A percentile compares a stretch with the other conserved stretches of the same genome.
These are phyloP conservation scores for Monosporascus sp. DNA, from an alignment of 2,329 filamentous ascomycete species.

Conservation along the genomic window DNA sequence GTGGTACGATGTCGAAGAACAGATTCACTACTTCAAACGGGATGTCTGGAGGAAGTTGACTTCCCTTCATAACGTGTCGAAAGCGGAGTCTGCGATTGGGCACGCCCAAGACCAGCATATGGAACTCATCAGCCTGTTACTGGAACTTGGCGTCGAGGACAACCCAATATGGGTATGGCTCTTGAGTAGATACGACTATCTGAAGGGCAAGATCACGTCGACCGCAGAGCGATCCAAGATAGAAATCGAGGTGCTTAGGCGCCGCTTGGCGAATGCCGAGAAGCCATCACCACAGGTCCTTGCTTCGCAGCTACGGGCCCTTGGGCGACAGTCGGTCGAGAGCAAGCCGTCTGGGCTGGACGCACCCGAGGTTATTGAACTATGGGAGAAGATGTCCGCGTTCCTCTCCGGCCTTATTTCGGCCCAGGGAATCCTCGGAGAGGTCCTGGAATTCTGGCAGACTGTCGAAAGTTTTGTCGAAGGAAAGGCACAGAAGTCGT, in stretches of 20 bases:
- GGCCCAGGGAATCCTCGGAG: conserved; percentile 74
- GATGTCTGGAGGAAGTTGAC: conserved; percentile 82
- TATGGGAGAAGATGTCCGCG: conserved; percentile 84
- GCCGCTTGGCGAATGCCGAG: conserved; percentile 70
- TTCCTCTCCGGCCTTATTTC: conserved; percentile 74
- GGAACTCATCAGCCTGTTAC: conserved; percentile 79
- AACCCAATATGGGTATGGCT: conserved; percentile 98
- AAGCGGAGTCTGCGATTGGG: conserved; percentile 43
- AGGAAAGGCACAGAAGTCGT: conserved; percentile 71
- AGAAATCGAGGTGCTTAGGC: conserved; percentile 85
- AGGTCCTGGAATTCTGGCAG: conserved; percentile 92
- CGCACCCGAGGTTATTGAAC: conserved; percentile 72
- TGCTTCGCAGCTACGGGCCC: conserved; percentile 70
- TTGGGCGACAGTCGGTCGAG: conserved; percentile 62
- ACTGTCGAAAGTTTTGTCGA: conserved; percentile 86
- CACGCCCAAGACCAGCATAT: conserved; percentile 77
- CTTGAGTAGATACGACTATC: conserved; percentile 78
- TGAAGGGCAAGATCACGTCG: conserved; percentile 78
- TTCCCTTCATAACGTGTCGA: conserved; percentile 56
- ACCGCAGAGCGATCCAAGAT: conserved; percentile 82
- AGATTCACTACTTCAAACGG: conserved; percentile 81
- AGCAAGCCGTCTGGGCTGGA: conserved; percentile 65
- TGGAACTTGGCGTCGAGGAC: conserved; percentile 93
- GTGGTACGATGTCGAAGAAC: conserved; percentile 90
- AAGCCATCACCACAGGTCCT: conserved; percentile 65